Conservation (phyloP, 2,329 filamentous ascomycete species). For the Scolecobasidium constrictum region DNA sequence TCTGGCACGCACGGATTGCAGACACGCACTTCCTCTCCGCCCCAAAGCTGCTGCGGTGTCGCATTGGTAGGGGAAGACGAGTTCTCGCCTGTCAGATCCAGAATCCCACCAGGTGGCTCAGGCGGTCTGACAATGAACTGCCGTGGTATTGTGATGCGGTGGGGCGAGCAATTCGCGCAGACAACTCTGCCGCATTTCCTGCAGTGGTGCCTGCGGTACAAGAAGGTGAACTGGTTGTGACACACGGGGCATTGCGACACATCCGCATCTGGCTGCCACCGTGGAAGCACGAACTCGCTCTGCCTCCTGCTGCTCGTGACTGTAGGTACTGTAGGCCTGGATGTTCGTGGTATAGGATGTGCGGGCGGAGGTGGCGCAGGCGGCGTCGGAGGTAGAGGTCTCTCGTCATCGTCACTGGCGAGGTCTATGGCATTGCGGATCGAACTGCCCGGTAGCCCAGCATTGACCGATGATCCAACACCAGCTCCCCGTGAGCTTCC, state of each 20-base stretch:
- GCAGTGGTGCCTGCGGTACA: constrained; percentile 88
- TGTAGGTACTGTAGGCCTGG: no score
- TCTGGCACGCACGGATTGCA: constrained; percentile 66
- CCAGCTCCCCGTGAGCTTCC: constrained; percentile 7
- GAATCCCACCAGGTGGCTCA: constrained; percentile 26
- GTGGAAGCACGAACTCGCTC: constrained; percentile 49
- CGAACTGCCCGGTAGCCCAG: neutral
- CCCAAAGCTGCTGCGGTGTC: constrained; percentile 34
- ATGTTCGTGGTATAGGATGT: neutral
- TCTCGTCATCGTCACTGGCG: neutral
- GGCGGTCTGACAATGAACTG: constrained; percentile 84
- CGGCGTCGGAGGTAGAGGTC: neutral
- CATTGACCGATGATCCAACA: no score
- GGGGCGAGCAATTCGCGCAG: constrained; percentile 80
- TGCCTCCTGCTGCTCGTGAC: constrained; percentile 11
- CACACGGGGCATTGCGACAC: constrained; percentile 81
- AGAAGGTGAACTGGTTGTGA: constrained; percentile 65
- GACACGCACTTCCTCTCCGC: constrained; percentile 57
- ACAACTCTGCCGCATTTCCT: constrained; percentile 90
- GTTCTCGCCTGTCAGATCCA: constrained; percentile 34
- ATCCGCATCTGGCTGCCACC: constrained; percentile 83
- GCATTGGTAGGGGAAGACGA: constrained; percentile 17
- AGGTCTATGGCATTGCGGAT: neutral
- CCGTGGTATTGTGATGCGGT: constrained; percentile 86
- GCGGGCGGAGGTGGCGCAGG: neutral